Evolutionary conservation across 1,139 yeast species (phyloP), one percentile per base, ranked within the genome.

Genomic region (Saccharomycopsis crataegensis): DNA sequence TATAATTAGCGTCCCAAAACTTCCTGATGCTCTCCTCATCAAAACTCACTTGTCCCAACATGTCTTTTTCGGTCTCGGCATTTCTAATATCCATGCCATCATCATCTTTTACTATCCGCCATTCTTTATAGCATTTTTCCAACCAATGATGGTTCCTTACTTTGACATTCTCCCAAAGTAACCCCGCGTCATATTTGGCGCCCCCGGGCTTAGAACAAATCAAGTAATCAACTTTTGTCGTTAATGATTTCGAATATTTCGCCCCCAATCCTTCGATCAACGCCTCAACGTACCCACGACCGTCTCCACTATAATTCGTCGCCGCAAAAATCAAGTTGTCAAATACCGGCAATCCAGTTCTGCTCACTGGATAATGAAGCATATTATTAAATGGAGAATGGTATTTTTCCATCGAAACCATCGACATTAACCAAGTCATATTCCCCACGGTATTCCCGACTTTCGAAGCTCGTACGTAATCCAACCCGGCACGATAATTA

Each of bases 111-210:
- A 46, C 12, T 7, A 48, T 38, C 28, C 67, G 67, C 91, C 94
- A 85, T 47, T 74, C 67, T 0, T 82, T 73, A 63, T 75, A 86
- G 52, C 86, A 77, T 56, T 87, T 94, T 64, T 93, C 98, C n/a
- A 93, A 69, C 99, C 99, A 93, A 17, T 83, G 64, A 66, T 88
- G 96, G 63, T 86, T 90, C 0, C 88, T 84, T 1, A 86, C 66
- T 40, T 70, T 70, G 33, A 83, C 76, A 8, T 71, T 70, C 1
- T 76, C 63, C 70, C 82, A 77, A 82, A 90, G 86, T 38, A 71
- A 66, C 0, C 95, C 96, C 8, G 93, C 88, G 9, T 76, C 77
- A 62, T 78, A 88, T 67, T 93, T 93, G 56, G 76, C 78, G 1
- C 99, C 98, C 16, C 66, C 67, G 0, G 86, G 77, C 44, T 74